Conservation (phyloP, 2,329 filamentous ascomycete species). For the Kalmusia sp. region DNA sequence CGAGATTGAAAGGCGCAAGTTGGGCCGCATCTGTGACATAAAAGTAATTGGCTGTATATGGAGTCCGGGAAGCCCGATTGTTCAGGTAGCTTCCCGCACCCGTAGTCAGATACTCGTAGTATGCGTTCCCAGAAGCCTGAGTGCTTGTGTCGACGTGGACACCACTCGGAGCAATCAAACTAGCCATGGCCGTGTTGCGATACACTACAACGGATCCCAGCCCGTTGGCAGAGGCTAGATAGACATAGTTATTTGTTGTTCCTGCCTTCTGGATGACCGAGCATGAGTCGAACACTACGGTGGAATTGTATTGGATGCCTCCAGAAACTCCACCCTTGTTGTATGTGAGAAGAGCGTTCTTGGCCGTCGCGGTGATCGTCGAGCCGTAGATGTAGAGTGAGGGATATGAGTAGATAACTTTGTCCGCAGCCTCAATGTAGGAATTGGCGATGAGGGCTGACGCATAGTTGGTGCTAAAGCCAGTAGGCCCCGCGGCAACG, state of each 20-base stretch:
- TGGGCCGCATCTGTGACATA: constrained; percentile 38
- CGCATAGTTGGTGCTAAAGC: constrained; percentile 38
- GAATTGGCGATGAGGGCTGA: constrained; percentile 53
- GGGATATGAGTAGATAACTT: constrained; percentile 51
- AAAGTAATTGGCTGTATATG: constrained; percentile 45
- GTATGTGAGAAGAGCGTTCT: constrained; percentile 48
- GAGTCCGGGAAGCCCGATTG: constrained; percentile 47
- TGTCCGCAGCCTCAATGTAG: constrained; percentile 54
- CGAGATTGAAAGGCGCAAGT: constrained; percentile 41
- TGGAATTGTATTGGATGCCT: constrained; percentile 43
- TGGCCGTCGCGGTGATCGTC: constrained; percentile 49
- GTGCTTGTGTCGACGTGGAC: constrained; percentile 34
- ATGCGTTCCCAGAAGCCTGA: constrained; percentile 26
- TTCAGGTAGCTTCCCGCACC: constrained; percentile 40
- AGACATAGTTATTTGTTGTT: constrained; percentile 50
- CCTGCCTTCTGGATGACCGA: constrained; percentile 41
- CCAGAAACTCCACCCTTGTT: constrained; percentile 43
- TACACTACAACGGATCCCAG: constrained; percentile 51
- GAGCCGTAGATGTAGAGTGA: constrained; percentile 54
- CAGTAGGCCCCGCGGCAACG: constrained; percentile 46
- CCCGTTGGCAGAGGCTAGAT: constrained; percentile 51
- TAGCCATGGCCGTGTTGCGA: constrained; percentile 48
- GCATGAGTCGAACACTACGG: constrained; percentile 51
- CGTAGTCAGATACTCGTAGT: constrained; percentile 54
- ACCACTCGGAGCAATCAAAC: constrained; percentile 48